Conservation (phyloP, 768 basidiomycete species). For the Auricularia sp. region DNA sequence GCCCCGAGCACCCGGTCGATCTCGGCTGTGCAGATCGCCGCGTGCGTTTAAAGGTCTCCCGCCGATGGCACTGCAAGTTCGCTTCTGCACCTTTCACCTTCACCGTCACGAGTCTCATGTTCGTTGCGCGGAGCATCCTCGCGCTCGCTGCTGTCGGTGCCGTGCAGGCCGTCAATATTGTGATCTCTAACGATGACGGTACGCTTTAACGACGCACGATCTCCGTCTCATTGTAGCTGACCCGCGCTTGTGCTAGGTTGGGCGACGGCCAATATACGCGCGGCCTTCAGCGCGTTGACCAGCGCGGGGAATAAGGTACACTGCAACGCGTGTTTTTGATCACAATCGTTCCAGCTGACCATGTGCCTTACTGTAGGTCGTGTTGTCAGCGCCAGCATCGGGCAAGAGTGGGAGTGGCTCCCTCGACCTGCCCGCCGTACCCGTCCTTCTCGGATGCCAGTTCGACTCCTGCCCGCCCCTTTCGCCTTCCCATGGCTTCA, state of each 20-base stretch:
- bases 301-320: conserved; percentile 18
- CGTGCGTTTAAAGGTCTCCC: no score
- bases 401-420: conserved; percentile 40
- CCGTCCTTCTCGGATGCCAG: conserved; percentile 25
- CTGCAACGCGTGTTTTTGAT: background rate
- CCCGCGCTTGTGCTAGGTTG: conserved; percentile 11
- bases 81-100: no score
- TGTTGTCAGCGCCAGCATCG: conserved; percentile 37
- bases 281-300: conserved; percentile 17
- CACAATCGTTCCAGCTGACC: background rate
- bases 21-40: no score
- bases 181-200: conserved; percentile 23
- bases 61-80: no score
- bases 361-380: conserved; percentile 13
- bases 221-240: background rate
- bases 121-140: no score
- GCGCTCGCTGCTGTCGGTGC: background rate
- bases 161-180: conserved; percentile 10
- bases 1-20: no score
- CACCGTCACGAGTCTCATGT: no score
- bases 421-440: conserved; percentile 20
- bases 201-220: background rate
- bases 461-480: conserved; percentile 33
- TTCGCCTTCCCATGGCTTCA: conserved; percentile 34
- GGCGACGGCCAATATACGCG: conserved; percentile 24